Conservation (phyloP, 139 green algal species). For the Coelastrella sp. region DNA sequence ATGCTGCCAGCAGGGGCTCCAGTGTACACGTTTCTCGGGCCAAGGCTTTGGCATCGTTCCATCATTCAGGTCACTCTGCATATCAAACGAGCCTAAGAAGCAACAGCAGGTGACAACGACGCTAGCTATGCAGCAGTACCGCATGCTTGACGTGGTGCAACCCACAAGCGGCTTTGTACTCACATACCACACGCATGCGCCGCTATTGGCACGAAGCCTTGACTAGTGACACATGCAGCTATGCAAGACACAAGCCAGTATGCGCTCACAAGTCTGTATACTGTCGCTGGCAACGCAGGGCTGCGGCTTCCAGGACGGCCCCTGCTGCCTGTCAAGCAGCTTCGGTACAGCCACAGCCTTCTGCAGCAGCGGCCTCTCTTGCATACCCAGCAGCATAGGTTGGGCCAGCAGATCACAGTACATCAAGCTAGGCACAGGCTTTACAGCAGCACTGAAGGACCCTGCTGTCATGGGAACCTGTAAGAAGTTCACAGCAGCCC, state of each 20-base stretch:
- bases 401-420: slow-evolving; percentile 22
- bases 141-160: no score
- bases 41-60: slow-evolving; percentile 26
- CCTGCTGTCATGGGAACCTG: slow-evolving; percentile 20
- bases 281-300: slow-evolving; percentile 7
- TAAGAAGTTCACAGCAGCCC: not conserved
- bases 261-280: no score
- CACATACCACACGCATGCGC: no score
- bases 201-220: no score
- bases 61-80: not conserved
- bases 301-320: slow-evolving; percentile 17
- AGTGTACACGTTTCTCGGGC: slow-evolving; percentile 29
- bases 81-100: not conserved
- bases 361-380: slow-evolving; percentile 20
- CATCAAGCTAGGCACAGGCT: not conserved
- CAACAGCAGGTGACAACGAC: not conserved
- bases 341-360: not conserved
- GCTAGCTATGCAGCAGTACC: no score
- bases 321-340: slow-evolving; percentile 21
- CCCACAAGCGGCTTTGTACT: no score
- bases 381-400: not conserved
- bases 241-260: no score
- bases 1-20: slow-evolving; percentile 4
- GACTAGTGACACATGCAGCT: no score
- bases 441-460: slow-evolving; percentile 16